Conservation (phyloP, 305 asterid species). For the Salvia sclarea region DNA sequence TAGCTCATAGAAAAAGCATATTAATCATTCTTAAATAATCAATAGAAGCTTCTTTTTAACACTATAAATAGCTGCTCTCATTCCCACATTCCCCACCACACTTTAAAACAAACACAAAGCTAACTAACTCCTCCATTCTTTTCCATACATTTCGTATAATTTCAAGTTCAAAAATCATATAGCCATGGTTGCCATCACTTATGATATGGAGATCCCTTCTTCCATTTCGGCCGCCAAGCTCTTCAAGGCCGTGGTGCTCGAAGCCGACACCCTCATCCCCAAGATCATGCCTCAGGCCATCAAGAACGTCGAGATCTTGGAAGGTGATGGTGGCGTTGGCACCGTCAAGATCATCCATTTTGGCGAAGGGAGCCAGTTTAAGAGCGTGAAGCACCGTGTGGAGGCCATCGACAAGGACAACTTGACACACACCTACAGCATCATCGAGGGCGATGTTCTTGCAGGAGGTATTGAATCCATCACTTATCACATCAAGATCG, state of each 20-base stretch:
- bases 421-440: conserved; percentile 26
- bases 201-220: conserved; percentile 35
- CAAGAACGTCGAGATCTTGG: conserved; percentile 19
- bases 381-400: conserved; percentile 22
- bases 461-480: conserved; percentile 25
- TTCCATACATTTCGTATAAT: background rate
- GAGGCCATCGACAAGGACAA: conserved; percentile 16
- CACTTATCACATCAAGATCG: conserved; percentile 14
- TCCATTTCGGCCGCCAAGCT: conserved; percentile 33
- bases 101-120: background rate
- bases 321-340: conserved; percentile 25
- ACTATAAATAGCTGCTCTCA: background rate
- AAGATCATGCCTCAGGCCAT: conserved; percentile 30
- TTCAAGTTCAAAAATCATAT: background rate
- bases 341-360: conserved; percentile 10
- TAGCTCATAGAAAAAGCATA: no score
- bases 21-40: no score
- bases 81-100: background rate
- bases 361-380: conserved; percentile 19
- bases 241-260: conserved; percentile 22
- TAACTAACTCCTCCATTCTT: background rate
- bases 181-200: conserved; percentile 39
- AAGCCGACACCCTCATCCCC: conserved; percentile 20
- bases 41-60: background rate
- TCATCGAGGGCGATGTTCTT: conserved; percentile 33